Base-by-base conservation (phyloP, 2,329 filamentous ascomycete species). In the Teratosphaeria pseudoeucalypti region DNA sequence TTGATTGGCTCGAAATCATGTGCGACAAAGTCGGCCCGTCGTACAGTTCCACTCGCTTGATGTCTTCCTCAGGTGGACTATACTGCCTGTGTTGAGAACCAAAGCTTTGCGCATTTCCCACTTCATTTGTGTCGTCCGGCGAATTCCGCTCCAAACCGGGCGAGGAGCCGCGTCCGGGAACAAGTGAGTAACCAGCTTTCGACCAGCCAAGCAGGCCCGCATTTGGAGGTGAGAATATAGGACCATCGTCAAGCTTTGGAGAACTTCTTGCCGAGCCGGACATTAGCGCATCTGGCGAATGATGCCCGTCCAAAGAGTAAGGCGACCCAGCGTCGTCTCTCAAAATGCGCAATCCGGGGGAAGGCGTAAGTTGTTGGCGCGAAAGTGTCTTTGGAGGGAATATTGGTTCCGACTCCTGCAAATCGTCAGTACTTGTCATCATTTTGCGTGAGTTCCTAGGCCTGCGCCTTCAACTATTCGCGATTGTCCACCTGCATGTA, bases 321-420 rank as follows among this genome's bases (percentile, higher is more conserved):
- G 69, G 70, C 26, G 70, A 71, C 12, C 60, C 65, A 53, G 62
- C 62, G 23, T 66, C 63, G 37, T 67, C 65, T 57, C 68, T 62
- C 29, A 55, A 55, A 37, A 59, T 47, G 27, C 63, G 61, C 19
- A 60, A 54, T 16, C 64, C 65, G 12, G 65, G 69, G 6, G 70
- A 70, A 34, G 67, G 66, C 6, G 66, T 66, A 23, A 68, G 63
- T 11, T 61, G 64, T 52, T 66, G 62, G 55, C 71, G 65, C n/a
- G 69, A 70, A 16, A 67, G 64, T 53, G 70, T 65, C 61, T 66
- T 64, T 29, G 70, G 70, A 54, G 71, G 71, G 43, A 65, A 72
- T 60, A 67, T 63, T 16, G 71, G 71, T 61, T 71, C 66, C 7
- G 67, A 66, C 29, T 71, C 70, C 67, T 72, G 65, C 55, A 54